Percentiles rank a stretch among this genome's conserved stretches.
phyloP scores from a whole-genome alignment of 1,139 yeast genomes.

The Pichia sp. region DNA sequence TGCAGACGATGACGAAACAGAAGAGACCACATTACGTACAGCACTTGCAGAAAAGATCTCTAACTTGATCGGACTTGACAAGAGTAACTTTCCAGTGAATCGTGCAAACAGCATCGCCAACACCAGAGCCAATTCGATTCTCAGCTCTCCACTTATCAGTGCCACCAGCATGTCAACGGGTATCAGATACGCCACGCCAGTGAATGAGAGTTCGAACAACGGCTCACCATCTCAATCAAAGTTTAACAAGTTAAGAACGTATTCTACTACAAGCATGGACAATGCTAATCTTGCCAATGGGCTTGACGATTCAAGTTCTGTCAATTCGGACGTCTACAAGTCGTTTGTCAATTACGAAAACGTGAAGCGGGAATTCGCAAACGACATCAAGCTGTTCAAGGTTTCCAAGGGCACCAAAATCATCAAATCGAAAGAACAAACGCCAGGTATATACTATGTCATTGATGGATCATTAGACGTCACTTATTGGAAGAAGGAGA shows the following conservation, averaged over 20 bases:
- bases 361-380: constrained; percentile 65
- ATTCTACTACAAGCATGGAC: constrained; percentile 26
- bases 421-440: constrained; percentile 61
- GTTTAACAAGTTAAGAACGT: constrained; percentile 22
- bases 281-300: not conserved
- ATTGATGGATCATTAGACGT: constrained; percentile 77
- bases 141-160: constrained; percentile 8
- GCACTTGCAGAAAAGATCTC: constrained; percentile 80
- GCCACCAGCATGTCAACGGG: constrained; percentile 11
- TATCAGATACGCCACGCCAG: constrained; percentile 13
- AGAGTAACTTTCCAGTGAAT: constrained; percentile 16
- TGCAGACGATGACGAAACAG: constrained; percentile 67
- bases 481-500: constrained; percentile 35
- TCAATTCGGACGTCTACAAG: constrained; percentile 15
- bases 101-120: not conserved
- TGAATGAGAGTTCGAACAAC: not conserved
- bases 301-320: constrained; percentile 11
- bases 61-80: constrained; percentile 63
- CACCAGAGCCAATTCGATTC: constrained; percentile 14
- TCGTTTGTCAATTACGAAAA: constrained; percentile 40
- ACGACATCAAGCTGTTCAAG: constrained; percentile 55
- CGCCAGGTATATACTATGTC: constrained; percentile 76
- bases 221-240: not conserved
- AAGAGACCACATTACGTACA: constrained; percentile 64
- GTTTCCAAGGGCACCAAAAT: constrained; percentile 55